Base-by-base conservation (phyloP, 2,329 filamentous ascomycete genomes). In the Pseudocercospora pini-densiflorae region DNA sequence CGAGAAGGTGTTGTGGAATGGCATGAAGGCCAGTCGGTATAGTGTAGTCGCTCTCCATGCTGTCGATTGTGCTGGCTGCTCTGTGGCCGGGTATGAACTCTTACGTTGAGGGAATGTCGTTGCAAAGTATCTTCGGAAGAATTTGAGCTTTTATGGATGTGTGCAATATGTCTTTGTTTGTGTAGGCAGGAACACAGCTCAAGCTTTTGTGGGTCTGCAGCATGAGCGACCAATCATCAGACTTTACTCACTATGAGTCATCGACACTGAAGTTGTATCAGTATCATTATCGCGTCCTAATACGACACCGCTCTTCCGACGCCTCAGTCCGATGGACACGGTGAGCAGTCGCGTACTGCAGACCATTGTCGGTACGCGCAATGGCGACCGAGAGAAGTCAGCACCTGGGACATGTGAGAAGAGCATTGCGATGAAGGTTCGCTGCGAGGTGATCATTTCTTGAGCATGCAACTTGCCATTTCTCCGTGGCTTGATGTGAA, bases 1-100 rank as follows among this genome's bases (percentile, higher is more conserved):
- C 84, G 8, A 86, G 71, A 5, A 78, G 70, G 5, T 80, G 63
- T 1, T 61, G 40, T 0, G 83, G 79, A 33, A 85, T 80, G 19
- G 70, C 71, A 65, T 82, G 78, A 29, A 84, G 65, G n/a, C 83
- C 82, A 61, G 62, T 19, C 1, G 82, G 82, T 12, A 67, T 47
- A 21, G 33, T 31, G 55, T 71, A 71, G 63, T 61, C 16, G 45
- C 49, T 51, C 9, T 62, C 23, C 14, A 31, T 58, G 24, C 16
- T 33, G 21, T 21, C 8, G 21, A 16, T 45, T 14, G 27, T 62
- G 16, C 1, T 36, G 10, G 16, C 36, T n/a, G 36, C 14, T 40
- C 36, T n/a, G 12, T 16, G n/a, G 40, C 40, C 40, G 40, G 19
- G 40, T 36, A 36, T 36, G 12, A 36, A 14, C 24, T 27, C 24